Evolutionary conservation across 139 green algal genomes (phyloP).

Genomic region (Chlorella vulgaris): DNA sequence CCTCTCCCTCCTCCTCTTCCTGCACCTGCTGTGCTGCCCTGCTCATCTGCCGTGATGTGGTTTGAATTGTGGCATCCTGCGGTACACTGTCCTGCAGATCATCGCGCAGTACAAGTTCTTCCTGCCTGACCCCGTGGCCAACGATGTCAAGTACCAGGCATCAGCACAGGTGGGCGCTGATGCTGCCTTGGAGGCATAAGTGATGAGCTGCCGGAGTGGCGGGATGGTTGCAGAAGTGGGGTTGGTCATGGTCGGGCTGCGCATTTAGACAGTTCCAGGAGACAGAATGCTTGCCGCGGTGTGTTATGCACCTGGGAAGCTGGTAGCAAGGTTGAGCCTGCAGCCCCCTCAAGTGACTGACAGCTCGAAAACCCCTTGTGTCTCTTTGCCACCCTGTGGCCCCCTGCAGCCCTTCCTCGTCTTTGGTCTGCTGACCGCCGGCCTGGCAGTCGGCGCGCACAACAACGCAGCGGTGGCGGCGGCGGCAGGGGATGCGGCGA

Average conservation of each 20-base stretch:
- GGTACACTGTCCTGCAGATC: constrained; percentile 75
- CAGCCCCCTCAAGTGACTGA: no score
- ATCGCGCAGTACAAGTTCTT: constrained; percentile 96
- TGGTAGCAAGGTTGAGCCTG: no score
- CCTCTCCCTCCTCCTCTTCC: no score
- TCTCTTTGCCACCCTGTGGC: neutral
- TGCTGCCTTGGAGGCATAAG: neutral
- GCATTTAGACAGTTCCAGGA: no score
- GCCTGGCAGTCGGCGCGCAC: constrained; percentile 85
- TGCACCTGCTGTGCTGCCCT: no score
- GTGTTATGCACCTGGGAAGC: no score
- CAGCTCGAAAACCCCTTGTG: no score
- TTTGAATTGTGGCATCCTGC: no score
- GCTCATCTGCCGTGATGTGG: no score
- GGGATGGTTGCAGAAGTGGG: neutral
- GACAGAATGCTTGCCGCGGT: no score
- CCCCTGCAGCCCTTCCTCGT: constrained; percentile 96
- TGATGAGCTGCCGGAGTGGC: neutral
- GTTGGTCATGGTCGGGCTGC: neutral
- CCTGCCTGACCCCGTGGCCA: constrained; percentile 95
- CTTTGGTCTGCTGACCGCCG: constrained; percentile 96
- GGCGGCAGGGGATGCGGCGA: neutral
- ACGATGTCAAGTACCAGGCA: constrained; percentile 93
- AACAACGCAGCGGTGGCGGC: constrained; percentile 11
- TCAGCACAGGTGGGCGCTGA: constrained; percentile 37